These are phyloP conservation scores for Oryza meridionalis DNA, from an alignment of 176 grass and related monocot genomes.

Conservation along the genomic window DNA sequence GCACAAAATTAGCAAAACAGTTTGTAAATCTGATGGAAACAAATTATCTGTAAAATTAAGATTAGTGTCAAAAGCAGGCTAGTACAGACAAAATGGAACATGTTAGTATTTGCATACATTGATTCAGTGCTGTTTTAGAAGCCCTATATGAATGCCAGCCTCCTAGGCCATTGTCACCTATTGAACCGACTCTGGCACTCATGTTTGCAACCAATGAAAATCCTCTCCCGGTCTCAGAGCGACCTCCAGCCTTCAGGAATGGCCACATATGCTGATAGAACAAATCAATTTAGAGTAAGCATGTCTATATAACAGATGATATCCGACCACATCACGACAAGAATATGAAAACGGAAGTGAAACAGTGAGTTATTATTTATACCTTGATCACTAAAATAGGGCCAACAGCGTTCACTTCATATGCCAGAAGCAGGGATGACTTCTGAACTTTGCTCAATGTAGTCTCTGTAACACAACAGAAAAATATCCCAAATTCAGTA, in stretches of 20 bases:
- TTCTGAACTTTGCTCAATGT: constrained; percentile 85
- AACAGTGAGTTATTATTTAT: not conserved
- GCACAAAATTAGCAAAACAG: constrained; percentile 30
- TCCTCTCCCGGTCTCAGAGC: constrained; percentile 50
- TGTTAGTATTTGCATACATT: constrained; percentile 52
- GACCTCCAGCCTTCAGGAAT: constrained; percentile 63
- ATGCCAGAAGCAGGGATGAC: constrained; percentile 71
- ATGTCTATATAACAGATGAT: too few relatives aligned
- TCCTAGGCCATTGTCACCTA: constrained; percentile 80
- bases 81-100: too few relatives aligned
- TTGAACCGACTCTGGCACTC: constrained; percentile 80
- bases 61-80: not conserved
- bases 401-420: constrained; percentile 80
- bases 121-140: constrained; percentile 87
- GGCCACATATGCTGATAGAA: constrained; percentile 73
- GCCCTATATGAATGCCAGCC: constrained; percentile 95
- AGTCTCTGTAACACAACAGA: constrained; percentile 57
- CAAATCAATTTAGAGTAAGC: not conserved
- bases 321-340: not conserved
- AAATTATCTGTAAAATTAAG: not conserved
- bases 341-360: not conserved
- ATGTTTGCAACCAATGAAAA: constrained; percentile 75
- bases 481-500: constrained; percentile 22
- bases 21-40: not conserved
- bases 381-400: constrained; percentile 86